A percentile compares a stretch with the other conserved stretches of the same genome.
phyloP scores from a whole-genome alignment of 345 rosid species.

The Eucalyptus sideroxylon region DNA sequence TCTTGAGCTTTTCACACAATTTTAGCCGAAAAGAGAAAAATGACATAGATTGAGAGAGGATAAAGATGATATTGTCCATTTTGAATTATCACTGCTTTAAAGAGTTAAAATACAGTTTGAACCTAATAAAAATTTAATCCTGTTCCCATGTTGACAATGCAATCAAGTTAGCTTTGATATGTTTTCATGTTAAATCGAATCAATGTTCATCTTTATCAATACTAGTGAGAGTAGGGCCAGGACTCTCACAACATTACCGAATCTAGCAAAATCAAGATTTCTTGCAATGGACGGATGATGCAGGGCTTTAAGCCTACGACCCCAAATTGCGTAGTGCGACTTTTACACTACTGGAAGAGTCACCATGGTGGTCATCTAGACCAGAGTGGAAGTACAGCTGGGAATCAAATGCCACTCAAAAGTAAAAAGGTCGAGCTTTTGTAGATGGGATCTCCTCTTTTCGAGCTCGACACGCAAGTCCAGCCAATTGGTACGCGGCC shows the following conservation, averaged over 20 bases:
- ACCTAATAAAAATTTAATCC: too few species aligned
- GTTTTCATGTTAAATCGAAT: background rate
- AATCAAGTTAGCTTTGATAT: background rate
- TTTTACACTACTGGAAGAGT: background rate
- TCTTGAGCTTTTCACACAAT: background rate
- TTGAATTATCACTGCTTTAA: background rate
- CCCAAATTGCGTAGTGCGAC: background rate
- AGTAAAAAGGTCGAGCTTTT: background rate
- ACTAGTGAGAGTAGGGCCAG: background rate
- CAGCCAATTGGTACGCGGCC: background rate
- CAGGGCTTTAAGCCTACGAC: background rate
- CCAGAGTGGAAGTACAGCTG: background rate
- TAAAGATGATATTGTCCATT: background rate
- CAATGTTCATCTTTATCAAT: background rate
- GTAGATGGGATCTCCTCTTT: background rate
- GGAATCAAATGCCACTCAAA: background rate
- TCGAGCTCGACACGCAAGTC: background rate
- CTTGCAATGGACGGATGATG: background rate
- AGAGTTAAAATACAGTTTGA: background rate
- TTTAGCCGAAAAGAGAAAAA: background rate
- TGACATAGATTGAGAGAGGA: background rate
- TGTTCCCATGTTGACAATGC: rapidly evolving
- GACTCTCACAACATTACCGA: background rate
- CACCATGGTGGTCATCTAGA: background rate
- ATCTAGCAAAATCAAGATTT: background rate